Base-by-base conservation (phyloP, 2,329 filamentous ascomycete species). In the Hypocreales sp. region DNA sequence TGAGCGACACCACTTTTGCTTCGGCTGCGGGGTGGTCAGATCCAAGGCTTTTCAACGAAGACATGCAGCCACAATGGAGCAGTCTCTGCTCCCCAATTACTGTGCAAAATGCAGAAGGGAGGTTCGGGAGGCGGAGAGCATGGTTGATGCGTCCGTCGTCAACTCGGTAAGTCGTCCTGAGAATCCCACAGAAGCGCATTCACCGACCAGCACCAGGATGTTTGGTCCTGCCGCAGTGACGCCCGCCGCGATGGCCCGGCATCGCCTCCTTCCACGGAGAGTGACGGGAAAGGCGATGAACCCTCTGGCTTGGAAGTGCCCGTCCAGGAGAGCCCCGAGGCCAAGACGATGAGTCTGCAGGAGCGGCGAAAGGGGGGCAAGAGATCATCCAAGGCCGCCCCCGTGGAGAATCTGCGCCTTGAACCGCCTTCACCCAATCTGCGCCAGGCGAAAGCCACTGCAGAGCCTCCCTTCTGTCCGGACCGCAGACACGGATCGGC, bases 1-100 rank as follows among this genome's bases (percentile, higher is more conserved):
- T 3, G 35, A 41, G 7, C 17, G 27, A 2, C 40, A 45, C 20
- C 58, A 60, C 28, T 51, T 62, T 13, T 67, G 62, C 39, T 55
- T 39, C n/a, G 35, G 43, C 8, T 47, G 44, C 22, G 44, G 44
- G 6, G 33, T 35, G 14, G 42, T 34, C 4, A 30, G 43, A 21
- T 47, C 44, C 10, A 44, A 37, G 18, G 25, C 22, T 4, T 47
- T 44, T 25, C 42, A 46, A 5, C 29, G 34, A 5, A 29, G 26
- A 7, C 27, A 44, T 18, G 37, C 40, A 4, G 30, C 35, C 8
- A 24, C 34, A 2, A 32, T 39, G 13, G 48, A 45, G 7, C 36
- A 41, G 14, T 30, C 39, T 2, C 32, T 51, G 11, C 29, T 46
- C 7, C 42, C 39, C 10, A 55, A 53, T 24, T 53, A 54, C 27